Evolutionary conservation across 2,329 filamentous ascomycete species (phyloP).

Genomic region (Aspergillus ibericus): DNA sequence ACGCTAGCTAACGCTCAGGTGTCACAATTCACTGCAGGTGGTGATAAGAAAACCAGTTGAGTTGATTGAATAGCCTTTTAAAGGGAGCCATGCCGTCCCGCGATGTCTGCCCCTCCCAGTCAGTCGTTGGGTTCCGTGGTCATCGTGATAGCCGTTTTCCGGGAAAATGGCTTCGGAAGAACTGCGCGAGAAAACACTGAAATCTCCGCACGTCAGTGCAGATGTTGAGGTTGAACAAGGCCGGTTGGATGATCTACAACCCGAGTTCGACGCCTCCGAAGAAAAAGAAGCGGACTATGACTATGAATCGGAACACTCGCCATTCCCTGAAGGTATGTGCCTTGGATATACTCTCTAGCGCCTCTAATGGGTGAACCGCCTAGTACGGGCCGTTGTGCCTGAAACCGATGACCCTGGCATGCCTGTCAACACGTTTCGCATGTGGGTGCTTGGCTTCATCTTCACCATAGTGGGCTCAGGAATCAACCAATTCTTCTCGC

Average conservation of each 20-base stretch:
- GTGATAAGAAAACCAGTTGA: constrained; percentile 1
- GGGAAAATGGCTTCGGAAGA: constrained; percentile 15
- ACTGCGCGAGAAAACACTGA: background rate
- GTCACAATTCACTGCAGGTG: background rate
- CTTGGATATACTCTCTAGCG: background rate
- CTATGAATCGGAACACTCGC: constrained; percentile 28
- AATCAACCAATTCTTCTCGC: constrained; percentile 50
- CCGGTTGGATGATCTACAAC: constrained; percentile 6
- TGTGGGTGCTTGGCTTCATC: constrained; percentile 48
- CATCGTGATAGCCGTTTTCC: background rate
- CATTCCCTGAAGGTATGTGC: constrained; percentile 25
- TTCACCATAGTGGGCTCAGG: constrained; percentile 47
- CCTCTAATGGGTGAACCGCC: background rate
- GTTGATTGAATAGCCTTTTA: background rate
- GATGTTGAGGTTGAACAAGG: constrained; percentile 19
- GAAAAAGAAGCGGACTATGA: constrained; percentile 17
- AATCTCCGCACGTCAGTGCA: background rate
- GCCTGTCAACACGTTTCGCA: constrained; percentile 34
- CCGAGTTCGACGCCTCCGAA: background rate
- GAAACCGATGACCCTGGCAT: constrained; percentile 30
- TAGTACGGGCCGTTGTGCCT: constrained; percentile 29
- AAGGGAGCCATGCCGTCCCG: background rate
- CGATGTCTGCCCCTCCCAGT: background rate
- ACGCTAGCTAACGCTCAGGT: background rate
- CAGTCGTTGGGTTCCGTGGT: background rate